Evolutionary conservation across 495 filamentous ascomycete genomes (phyloP), one percentile per base, ranked within the genome.

Genomic region (Penicillium roqueforti): DNA sequence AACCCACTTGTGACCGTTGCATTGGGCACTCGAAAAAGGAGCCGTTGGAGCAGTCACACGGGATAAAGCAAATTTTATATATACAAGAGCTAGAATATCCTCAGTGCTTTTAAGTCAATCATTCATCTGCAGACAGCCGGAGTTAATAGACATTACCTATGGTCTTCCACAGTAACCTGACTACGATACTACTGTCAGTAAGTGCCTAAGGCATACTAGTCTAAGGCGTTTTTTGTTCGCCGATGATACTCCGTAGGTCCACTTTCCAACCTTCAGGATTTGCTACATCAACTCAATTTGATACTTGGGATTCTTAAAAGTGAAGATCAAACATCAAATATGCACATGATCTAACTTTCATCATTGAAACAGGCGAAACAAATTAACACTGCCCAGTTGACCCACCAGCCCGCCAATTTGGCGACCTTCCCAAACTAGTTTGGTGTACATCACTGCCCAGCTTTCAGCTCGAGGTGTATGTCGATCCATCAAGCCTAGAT

Each of bases 141-240:
- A 57, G 58, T 42, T 29, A 49, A 49, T 60, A 39, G 22, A 23
- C 3, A 14, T 51, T 23, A 47, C 23, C 60, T 60, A 56, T 58
- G 63, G 60, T 39, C 43, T 29, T 53, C 45, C 51, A 47, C 20
- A 26, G 47, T 39, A 8, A n/a, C 2, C 3, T 16, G 6, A 36
- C 32, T 16, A 2, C 5, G 7, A 16, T 16, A 10, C 23, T n/a
- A 8, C 3, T 22, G 22, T 39, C 28, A 16, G 14, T 10, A 14
- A 4, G 23, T 48, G 31, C 32, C 32, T 38, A 16, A 31, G 42
- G 25, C 14, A 7, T 1, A 2, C 2, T 45, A 56, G 51, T 38
- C 20, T 59, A 34, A 26, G 20, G 32, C 19, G 31, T 28, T 23
- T 6, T 26, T 38, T 38, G 42, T 28, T 18, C 19, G 3, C 14